Base-by-base conservation (phyloP, 1,139 yeast genomes). In the Arxiozyma slooffiae region DNA sequence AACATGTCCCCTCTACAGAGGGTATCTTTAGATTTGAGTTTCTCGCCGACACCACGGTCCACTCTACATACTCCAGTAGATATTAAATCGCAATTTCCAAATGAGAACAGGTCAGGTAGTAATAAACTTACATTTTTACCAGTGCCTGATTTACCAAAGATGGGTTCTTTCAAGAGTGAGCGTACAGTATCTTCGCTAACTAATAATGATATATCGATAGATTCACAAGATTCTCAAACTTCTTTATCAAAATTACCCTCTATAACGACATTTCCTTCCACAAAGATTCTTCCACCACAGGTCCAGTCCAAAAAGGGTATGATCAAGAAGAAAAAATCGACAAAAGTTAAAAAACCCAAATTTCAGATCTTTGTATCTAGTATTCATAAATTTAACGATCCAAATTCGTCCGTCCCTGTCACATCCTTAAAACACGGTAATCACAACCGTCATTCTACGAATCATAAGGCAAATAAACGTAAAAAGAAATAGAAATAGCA, bases 71-170 rank as follows among this genome's bases (percentile, higher is more conserved):
- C 24, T 38, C 37, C 44, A 9, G 20, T 26, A 14, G 7, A n/a
- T 18, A 23, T 16, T 24, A 41, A 41, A 30, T n/a, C 36, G n/a
- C 36, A 14, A 4, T 14, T 30, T 30, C n/a, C 16, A 11, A 6
- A 6, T n/a, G 50, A 36, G 11, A 49, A 30, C 37, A 52, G 23
- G 47, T 50, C 23, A 46, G 38, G 39, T 22, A 23, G 30, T 21
- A 47, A 47, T 18, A 37, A n/a, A 37, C 14, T 24, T 18, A 41
- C 30, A 18, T 46, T 51, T 6, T 47, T 62, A 20, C 55, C 53
- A n/a, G 59, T 64, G 8, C 67, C 67, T 1, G 68, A 64, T 47
- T 54, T 66, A 40, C 69, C 69, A n/a, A 66, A 64, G 48, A 63
- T 66, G 67, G 69, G 69, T 5, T 64, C 68, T 3, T 66, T 66